A percentile compares a stretch with the other conserved stretches of the same genome.
Evolutionary conservation across 371 early-diverging fungal species (phyloP).

Genomic region (Mucor indicus): DNA sequence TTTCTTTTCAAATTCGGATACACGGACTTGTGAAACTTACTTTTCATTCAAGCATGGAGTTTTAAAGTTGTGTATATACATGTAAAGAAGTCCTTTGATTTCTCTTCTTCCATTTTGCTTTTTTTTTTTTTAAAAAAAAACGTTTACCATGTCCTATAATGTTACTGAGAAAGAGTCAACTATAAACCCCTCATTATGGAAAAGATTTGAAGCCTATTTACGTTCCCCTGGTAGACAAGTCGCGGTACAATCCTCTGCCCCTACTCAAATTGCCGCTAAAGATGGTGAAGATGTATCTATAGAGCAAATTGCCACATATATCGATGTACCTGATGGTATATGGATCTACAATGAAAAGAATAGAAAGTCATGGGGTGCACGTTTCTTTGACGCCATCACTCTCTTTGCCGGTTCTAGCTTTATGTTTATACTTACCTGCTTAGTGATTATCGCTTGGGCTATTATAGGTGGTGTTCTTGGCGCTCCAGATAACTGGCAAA

Average conservation of each 20-base stretch:
- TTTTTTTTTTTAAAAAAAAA: too few relatives aligned
- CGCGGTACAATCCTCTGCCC: conserved; percentile 12
- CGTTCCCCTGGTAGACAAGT: conserved; percentile 18
- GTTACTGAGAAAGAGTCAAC: too few relatives aligned
- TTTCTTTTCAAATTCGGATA: too few relatives aligned
- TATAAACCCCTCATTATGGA: too few relatives aligned
- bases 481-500: conserved; percentile 22
- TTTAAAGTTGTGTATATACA: too few relatives aligned
- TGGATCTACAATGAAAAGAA: conserved; percentile 1
- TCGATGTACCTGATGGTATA: neutral
- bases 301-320: too few relatives aligned
- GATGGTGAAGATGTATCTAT: neutral
- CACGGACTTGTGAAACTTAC: too few relatives aligned
- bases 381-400: conserved; percentile 9
- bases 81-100: too few relatives aligned
- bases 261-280: conserved; percentile 6
- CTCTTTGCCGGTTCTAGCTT: conserved; percentile 12
- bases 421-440: conserved; percentile 7
- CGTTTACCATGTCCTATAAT: too few relatives aligned
- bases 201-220: neutral
- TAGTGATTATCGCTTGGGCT: conserved; percentile 11
- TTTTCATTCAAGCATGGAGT: too few relatives aligned
- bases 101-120: too few relatives aligned
- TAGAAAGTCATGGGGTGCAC: conserved; percentile 1
- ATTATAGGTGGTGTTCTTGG: conserved; percentile 12